Conservation (phyloP, 2,329 filamentous ascomycete species). For the Scytalidium sp. region DNA sequence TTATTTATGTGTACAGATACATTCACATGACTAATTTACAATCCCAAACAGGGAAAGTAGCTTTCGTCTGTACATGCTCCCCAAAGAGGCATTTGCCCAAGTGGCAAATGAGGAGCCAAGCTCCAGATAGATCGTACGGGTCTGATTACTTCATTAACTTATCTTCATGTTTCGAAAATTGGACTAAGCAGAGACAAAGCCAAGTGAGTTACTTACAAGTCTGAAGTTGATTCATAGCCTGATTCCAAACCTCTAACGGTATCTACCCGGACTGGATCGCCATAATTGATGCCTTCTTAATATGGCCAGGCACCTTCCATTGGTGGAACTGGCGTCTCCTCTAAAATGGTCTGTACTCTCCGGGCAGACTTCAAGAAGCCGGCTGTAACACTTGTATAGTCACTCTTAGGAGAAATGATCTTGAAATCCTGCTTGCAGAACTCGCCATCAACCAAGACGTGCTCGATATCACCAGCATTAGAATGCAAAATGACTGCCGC, state of each 20-base stretch:
- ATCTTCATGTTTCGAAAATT: too few relatives aligned
- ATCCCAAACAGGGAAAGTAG: too few relatives aligned
- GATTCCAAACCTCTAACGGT: not conserved
- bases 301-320: not conserved
- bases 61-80: too few relatives aligned
- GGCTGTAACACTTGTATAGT: slow-evolving; percentile 16
- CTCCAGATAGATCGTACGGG: too few relatives aligned
- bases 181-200: too few relatives aligned
- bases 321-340: not conserved
- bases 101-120: too few relatives aligned
- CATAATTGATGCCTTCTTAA: not conserved
- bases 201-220: too few relatives aligned
- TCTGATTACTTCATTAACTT: too few relatives aligned
- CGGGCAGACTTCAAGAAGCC: slow-evolving; percentile 11
- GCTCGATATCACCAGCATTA: slow-evolving; percentile 35
- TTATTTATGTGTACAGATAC: too few relatives aligned
- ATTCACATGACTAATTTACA: too few relatives aligned
- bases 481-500: slow-evolving; percentile 39
- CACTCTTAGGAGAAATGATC: slow-evolving; percentile 4
- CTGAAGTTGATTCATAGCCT: too few relatives aligned
- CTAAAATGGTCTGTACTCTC: not conserved
- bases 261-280: not conserved
- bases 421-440: slow-evolving; percentile 33
- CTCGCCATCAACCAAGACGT: slow-evolving; percentile 40
- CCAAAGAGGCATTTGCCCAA: too few relatives aligned